These are phyloP conservation scores for Logfia minima DNA, from an alignment of 129 eudicot species.

Conservation along the genomic window DNA sequence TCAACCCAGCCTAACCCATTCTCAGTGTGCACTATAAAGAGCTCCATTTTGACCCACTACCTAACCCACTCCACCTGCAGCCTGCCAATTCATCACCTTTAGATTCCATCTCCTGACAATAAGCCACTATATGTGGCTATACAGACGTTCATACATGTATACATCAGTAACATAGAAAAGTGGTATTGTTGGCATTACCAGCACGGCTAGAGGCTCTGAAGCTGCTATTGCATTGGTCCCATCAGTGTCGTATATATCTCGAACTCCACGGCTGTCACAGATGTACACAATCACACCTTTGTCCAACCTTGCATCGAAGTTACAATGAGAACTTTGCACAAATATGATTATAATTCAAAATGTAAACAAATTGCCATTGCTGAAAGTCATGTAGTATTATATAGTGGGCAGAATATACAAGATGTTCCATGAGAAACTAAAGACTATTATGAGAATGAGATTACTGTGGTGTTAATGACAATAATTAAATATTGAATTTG, in stretches of 20 bases:
- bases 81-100: too few species aligned
- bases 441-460: neutral
- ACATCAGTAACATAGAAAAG: neutral
- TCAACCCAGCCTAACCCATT: neutral
- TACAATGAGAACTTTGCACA: constrained; percentile 27
- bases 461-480: neutral
- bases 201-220: constrained; percentile 88
- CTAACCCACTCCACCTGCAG: too few species aligned
- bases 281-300: constrained; percentile 96
- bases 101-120: neutral
- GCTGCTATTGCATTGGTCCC: constrained; percentile 84
- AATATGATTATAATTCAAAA: neutral
- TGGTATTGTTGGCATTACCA: constrained; percentile 54
- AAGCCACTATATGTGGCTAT: neutral
- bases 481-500: too few species aligned
- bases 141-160: neutral
- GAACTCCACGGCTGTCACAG: constrained; percentile 93
- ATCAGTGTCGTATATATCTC: constrained; percentile 94
- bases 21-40: neutral
- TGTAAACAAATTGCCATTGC: neutral
- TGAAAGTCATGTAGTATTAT: neutral
- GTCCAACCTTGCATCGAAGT: constrained; percentile 57
- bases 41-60: too few species aligned
- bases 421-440: neutral
- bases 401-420: constrained; percentile 13